Conservation (phyloP, 2,329 filamentous ascomycete species). For the Hypoxylon sp. region DNA sequence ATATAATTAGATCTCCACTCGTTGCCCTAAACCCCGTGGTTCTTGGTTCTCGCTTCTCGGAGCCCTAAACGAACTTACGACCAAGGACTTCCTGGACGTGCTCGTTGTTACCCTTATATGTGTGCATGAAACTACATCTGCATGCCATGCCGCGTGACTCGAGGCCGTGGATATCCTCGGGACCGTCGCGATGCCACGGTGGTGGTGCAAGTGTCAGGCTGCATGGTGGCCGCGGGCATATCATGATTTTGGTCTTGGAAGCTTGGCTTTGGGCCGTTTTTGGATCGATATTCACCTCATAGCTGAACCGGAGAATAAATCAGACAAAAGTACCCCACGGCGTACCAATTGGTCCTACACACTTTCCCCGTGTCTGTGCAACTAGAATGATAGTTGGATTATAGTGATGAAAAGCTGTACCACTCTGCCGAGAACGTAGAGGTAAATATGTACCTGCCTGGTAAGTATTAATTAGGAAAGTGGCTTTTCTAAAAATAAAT, state of each 20-base stretch:
- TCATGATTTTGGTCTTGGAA: slow-evolving; percentile 17
- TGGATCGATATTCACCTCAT: slow-evolving; percentile 15
- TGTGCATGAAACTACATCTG: slow-evolving; percentile 23
- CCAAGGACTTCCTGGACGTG: not conserved
- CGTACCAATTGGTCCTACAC: slow-evolving; percentile 6
- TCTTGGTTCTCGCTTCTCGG: slow-evolving; percentile 8
- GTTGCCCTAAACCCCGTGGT: slow-evolving; percentile 18
- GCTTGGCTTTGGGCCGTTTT: slow-evolving; percentile 11
- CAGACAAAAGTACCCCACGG: slow-evolving; percentile 19
- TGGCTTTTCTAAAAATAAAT: slow-evolving; percentile 29
- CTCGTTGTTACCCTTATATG: slow-evolving; percentile 4
- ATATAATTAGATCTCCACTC: slow-evolving; percentile 24
- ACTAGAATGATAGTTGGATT: not conserved
- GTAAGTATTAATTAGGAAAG: not conserved
- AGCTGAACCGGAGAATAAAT: slow-evolving; percentile 11
- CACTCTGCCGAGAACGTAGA: slow-evolving; percentile 15
- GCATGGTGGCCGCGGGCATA: slow-evolving; percentile 13
- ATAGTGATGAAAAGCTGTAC: not conserved
- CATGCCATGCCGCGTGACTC: slow-evolving; percentile 27
- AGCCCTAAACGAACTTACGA: slow-evolving; percentile 25
- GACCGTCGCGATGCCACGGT: slow-evolving; percentile 19
- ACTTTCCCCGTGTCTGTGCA: not conserved
- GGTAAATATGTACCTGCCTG: not conserved
- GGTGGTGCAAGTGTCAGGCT: slow-evolving; percentile 19
- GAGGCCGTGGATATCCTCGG: slow-evolving; percentile 18